Conservation (phyloP, 1,284 basidiomycete genomes). For the Pisolithus thermaeus region DNA sequence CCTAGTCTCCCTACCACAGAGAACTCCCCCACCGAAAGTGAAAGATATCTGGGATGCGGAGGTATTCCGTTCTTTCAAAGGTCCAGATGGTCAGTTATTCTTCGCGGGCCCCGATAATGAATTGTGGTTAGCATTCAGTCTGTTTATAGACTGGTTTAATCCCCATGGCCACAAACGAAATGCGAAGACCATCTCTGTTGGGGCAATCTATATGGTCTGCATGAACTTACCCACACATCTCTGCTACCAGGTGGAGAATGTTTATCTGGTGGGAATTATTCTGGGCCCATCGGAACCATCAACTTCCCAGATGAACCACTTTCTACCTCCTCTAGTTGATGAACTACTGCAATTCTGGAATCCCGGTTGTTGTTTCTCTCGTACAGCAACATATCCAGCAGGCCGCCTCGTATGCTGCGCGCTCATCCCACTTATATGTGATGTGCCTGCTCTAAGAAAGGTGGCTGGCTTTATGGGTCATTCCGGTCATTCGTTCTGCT, state of each 20-base stretch:
- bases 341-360: conserved; percentile 15
- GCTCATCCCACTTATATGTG: conserved; percentile 21
- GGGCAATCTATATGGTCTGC: conserved; percentile 21
- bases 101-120: conserved; percentile 1
- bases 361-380: conserved; percentile 13
- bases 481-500: conserved; percentile 23
- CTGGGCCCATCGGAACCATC: conserved; percentile 16
- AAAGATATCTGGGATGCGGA: conserved; percentile 6
- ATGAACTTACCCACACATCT: conserved; percentile 21
- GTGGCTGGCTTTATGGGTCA: conserved; percentile 15
- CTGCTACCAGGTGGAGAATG: conserved; percentile 21
- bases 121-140: conserved; percentile 10
- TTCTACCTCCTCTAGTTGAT: conserved; percentile 20
- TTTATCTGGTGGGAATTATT: conserved; percentile 24
- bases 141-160: conserved; percentile 22
- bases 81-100: conserved; percentile 12
- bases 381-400: conserved; percentile 8
- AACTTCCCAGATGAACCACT: conserved; percentile 15
- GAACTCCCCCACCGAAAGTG: too few relatives aligned
- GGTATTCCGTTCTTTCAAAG: conserved; percentile 10
- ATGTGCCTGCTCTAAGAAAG: conserved; percentile 24
- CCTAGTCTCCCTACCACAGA: too few relatives aligned
- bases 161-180: conserved; percentile 13
- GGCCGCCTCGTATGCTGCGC: conserved; percentile 8
- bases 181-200: conserved; percentile 14